A percentile compares a stretch with the other conserved stretches of the same genome.
phyloP scores from a whole-genome alignment of 192 early-diverging fungal genomes.

The Coemansia nantahalensis region DNA sequence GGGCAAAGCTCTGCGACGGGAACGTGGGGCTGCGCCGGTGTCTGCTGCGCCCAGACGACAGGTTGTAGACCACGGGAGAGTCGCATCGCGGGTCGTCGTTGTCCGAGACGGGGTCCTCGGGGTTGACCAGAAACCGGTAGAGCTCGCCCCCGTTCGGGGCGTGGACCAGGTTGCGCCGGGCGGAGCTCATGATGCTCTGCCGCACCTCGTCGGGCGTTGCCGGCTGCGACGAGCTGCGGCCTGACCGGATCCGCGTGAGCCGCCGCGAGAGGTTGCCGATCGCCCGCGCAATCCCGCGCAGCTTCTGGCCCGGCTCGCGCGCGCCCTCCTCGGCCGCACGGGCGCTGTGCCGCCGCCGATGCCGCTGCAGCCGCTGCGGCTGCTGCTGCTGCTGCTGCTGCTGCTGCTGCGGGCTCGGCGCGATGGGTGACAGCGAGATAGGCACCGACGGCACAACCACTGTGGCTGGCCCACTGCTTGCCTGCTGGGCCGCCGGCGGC shows the following conservation, averaged over 20 bases:
- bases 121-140: constrained; percentile 45
- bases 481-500: constrained; percentile 9
- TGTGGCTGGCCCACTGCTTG: neutral
- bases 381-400: too few relatives aligned
- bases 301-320: constrained; percentile 11
- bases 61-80: constrained; percentile 32
- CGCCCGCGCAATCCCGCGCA: constrained; percentile 38
- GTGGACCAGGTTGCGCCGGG: constrained; percentile 27
- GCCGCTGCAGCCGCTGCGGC: too few relatives aligned
- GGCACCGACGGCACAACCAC: constrained; percentile 23
- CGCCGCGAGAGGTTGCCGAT: constrained; percentile 41
- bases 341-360: constrained; percentile 13
- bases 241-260: constrained; percentile 35
- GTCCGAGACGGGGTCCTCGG: constrained; percentile 45
- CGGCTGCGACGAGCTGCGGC: constrained; percentile 49
- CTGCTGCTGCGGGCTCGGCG: too few relatives aligned
- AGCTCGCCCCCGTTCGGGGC: constrained; percentile 26
- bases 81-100: constrained; percentile 22
- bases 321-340: neutral
- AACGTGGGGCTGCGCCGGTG: constrained; percentile 31
- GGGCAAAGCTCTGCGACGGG: constrained; percentile 17
- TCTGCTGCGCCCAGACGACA: constrained; percentile 13
- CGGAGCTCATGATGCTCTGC: constrained; percentile 36
- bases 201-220: constrained; percentile 43
- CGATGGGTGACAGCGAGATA: too few relatives aligned